Conservation (phyloP, 208 protist species). For the Plasmodiophora brassicae region DNA sequence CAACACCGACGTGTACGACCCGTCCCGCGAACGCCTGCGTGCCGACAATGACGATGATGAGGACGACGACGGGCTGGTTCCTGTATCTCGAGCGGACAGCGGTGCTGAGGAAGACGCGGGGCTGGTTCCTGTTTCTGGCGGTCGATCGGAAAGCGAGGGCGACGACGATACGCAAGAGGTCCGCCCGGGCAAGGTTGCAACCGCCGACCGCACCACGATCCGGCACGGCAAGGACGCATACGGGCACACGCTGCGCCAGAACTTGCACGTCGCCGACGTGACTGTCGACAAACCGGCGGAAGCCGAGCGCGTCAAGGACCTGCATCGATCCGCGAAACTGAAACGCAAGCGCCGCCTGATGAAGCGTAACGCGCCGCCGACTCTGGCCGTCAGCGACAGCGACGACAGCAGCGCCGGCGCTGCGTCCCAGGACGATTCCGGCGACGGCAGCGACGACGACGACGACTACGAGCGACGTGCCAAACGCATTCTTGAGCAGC, state of each 20-base stretch:
- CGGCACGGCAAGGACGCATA: not conserved
- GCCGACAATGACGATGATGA: not conserved
- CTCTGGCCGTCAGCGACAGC: not conserved
- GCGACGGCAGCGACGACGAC: not conserved
- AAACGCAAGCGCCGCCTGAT: not conserved
- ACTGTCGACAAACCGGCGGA: not conserved
- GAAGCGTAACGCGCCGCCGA: not conserved
- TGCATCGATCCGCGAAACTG: not conserved
- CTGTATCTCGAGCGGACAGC: not conserved
- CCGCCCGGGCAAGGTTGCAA: no score
- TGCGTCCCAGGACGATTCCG: not conserved
- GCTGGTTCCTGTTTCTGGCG: not conserved
- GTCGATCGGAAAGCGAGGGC: not conserved
- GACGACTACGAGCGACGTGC: not conserved
- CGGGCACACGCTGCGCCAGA: not conserved
- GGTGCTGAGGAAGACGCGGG: not conserved
- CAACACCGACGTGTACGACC: not conserved
- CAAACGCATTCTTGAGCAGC: no score
- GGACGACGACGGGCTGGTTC: not conserved
- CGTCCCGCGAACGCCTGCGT: no score
- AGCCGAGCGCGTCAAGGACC: not conserved
- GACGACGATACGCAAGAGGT: not conserved
- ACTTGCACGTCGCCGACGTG: not conserved
- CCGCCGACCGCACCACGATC: no score
- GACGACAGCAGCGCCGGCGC: not conserved